Evolutionary conservation across 2,329 filamentous ascomycete species (phyloP).

Genomic region (Pseudopithomyces chartarum): DNA sequence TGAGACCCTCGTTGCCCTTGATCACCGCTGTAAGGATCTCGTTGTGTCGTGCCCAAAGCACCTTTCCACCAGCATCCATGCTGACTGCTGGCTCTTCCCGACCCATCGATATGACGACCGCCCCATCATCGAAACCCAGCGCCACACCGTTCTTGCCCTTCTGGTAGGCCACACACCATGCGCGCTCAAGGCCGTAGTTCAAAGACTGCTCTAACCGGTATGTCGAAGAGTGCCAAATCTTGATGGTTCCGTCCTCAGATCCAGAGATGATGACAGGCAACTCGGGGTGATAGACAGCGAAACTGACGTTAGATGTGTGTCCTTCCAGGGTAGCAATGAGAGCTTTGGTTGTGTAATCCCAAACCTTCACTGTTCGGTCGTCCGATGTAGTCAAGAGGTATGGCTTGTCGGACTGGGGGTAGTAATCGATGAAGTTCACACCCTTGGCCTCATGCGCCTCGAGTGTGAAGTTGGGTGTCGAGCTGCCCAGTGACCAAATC

Average conservation of each 20-base stretch:
- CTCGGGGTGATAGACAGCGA: constrained; percentile 97
- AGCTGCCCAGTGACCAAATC: constrained; percentile 94
- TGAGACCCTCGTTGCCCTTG: constrained; percentile 85
- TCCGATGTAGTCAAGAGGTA: constrained; percentile 97
- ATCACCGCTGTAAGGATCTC: constrained; percentile 95
- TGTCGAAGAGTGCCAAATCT: constrained; percentile 98
- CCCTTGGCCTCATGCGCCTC: constrained; percentile 97
- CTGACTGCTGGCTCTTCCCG: constrained; percentile 96
- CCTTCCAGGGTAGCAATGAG: constrained; percentile 95
- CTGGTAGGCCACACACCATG: constrained; percentile 97
- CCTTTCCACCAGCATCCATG: constrained; percentile 94
- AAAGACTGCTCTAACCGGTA: constrained; percentile 95
- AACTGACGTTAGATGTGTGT: constrained; percentile 97
- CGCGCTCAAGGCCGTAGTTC: constrained; percentile 93
- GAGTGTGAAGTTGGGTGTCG: constrained; percentile 93
- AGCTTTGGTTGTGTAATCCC: constrained; percentile 99
- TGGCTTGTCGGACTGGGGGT: constrained; percentile 70
- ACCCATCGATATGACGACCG: constrained; percentile 96
- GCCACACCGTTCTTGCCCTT: constrained; percentile 92
- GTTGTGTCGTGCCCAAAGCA: constrained; percentile 94
- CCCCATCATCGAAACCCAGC: constrained; percentile 95
- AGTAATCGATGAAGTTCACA: constrained; percentile 96
- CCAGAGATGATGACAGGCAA: constrained; percentile 96
- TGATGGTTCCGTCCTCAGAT: constrained; percentile 95
- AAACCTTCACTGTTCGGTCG: constrained; percentile 95